Evolutionary conservation across 2,329 filamentous ascomycete species (phyloP), one percentile per base, ranked within the genome.

Genomic region (Cercospora janseana): DNA sequence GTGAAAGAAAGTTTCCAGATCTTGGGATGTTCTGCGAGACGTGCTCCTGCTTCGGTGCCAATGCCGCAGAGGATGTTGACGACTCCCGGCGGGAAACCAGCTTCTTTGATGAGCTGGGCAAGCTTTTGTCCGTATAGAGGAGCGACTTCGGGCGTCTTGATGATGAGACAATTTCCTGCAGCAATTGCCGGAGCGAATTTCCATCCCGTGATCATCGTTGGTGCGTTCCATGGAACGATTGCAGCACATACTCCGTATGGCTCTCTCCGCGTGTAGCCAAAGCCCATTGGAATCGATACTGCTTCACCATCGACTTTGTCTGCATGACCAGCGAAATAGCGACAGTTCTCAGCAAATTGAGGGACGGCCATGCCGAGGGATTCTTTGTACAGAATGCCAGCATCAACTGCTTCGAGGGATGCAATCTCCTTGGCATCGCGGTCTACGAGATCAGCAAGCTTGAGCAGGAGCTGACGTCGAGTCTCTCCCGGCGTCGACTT

Each of bases 141-240:
- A n/a, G 32, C 28, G 15, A 57, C 66, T 60, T 56, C 51, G n/a
- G 38, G 37, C 15, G 79, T 78, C 67, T 85, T 85, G 23, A 84
- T 62, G 1, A 85, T 65, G 26, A 85, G 74, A 27, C 73, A 73
- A 61, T 82, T 82, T 0, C 80, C 80, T 0, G 78, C 77, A 0
- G 78, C 79, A n/a, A 85, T 67, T 0, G 80, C 81, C 0, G 80
- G 79, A 3, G 78, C 80, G 13, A 81, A 65, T 65, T 85, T 84
- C 64, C 66, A 63, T 0, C 65, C 27, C 6, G 55, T 43, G 54
- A 76, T 74, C 1, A 73, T 47, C 2, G 79, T 56, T 0, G 78
- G 72, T 0, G 70, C 71, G 54, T 82, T 81, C 78, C 79, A 83
- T 0, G 79, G 79, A 43, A 81, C 79, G 46, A 83, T 83, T n/a